Base-by-base conservation (phyloP, 768 basidiomycete species). In the Termitomyces sp. region DNA sequence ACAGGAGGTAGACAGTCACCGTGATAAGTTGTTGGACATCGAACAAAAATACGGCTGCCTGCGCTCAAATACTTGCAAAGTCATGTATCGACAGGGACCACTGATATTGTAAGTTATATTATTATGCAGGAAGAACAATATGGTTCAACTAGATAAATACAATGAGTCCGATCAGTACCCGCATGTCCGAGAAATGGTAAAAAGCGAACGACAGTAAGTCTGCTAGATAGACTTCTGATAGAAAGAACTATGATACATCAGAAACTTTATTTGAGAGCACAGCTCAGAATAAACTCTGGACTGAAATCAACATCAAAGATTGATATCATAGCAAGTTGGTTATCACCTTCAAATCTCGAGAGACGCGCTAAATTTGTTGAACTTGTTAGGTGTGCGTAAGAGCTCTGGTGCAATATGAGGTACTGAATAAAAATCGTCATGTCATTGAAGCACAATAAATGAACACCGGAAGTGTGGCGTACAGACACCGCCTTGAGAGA, bases 401-500 rank as follows among this genome's bases (percentile, higher is more conserved):
- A 66, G 60, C 45, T 66, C 61, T 1, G 65, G 60, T 15, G 57
- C 55, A 22, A 66, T 64, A 45, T 60, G 42, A 41, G 65, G 65
- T 26, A 66, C 65, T 66, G 37, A 12, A 47, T 3, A 44, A 48
- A n/a, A 34, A 40, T 45, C 1, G 11, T 7, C 2, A 17, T 38
- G 24, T 50, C n/a, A 50, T 26, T 2, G n/a, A 24, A 28, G 12
- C 37, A 38, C 49, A 24, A 44, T 40, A 41, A 35, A 28, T 9
- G 15, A 19, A 26, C 4, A 22, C 40, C 21, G 7, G 7, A 28
- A 42, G 17, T 70, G 26, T 22, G n/a, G 77, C 62, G 79, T 78
- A 54, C 85, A 80, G 38, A 89, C 88, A 77, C 88, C 88, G 71
- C 88, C 88, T 66, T 89, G 81, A 54, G 77, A 81, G 71, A 90